Conservation (phyloP, 202 grass and related monocot species). For the Alloteropsis angusta region DNA sequence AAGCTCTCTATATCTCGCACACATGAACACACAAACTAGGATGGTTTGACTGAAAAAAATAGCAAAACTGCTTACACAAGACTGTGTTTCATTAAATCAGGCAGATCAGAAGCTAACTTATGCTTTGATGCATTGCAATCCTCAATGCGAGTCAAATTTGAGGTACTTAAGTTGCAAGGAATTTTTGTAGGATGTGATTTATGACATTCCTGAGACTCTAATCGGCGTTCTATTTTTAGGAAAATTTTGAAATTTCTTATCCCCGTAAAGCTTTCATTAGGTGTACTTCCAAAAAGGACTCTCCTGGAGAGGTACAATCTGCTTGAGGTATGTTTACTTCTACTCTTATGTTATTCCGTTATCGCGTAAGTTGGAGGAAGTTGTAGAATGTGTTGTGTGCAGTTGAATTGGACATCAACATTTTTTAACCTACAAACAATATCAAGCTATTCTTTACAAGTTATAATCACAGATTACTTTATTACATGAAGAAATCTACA, state of each 20-base stretch:
- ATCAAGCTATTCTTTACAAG: background rate
- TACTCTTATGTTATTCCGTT: background rate
- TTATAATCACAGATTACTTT: constrained; percentile 11
- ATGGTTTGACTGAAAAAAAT: background rate
- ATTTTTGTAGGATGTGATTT: constrained; percentile 4
- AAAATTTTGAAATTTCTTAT: constrained; percentile 95
- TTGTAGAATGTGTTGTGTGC: background rate
- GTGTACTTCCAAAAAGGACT: constrained; percentile 61
- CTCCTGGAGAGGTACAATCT: constrained; percentile 74
- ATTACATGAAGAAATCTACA: background rate
- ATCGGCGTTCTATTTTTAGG: constrained; percentile 37
- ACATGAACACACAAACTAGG: background rate
- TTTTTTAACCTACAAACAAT: background rate
- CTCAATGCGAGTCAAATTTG: constrained; percentile 58
- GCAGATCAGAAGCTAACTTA: constrained; percentile 95
- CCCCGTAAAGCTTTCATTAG: constrained; percentile 89
- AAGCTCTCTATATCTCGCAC: constrained; percentile 17
- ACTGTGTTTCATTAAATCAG: constrained; percentile 43
- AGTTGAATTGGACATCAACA: background rate
- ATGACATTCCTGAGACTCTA: background rate
- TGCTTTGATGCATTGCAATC: constrained; percentile 65
- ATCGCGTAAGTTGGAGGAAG: background rate
- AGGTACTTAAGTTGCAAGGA: constrained; percentile 42
- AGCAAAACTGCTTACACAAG: background rate
- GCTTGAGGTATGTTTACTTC: constrained; percentile 52